Base-by-base conservation (phyloP, 495 filamentous ascomycete species). In the Elasticomyces elasticus region DNA sequence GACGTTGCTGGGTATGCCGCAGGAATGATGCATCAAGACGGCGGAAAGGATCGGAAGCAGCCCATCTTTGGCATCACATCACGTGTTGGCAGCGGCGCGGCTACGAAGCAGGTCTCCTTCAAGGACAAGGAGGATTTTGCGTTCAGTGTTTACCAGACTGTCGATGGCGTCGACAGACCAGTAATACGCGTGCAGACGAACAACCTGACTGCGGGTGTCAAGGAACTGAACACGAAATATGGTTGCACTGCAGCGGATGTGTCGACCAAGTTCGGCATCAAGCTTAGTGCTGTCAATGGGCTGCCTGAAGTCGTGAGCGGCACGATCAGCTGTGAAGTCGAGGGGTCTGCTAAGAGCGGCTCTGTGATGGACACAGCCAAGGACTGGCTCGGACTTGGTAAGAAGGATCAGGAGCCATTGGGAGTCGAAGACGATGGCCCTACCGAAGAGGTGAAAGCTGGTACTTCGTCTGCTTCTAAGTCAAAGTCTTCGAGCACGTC, bases 301-400 rank as follows among this genome's bases (percentile, higher is more conserved):
- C 79, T 92, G 57, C 89, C 92, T 3, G 86, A 88, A 51, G 79
- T 97, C 42, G 67, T 79, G 27, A 76, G 78, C 58, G 85, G 84
- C 24, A 78, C 78, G 51, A 84, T 92, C 6, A 89, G 90, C 68
- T 99, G 92, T 61, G 86, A 91, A 66, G 77, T 85, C 35, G 79
- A 82, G 33, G 76, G 72, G 5, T 57, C 69, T 11, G 81, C 83
- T 52, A 90, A 87, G 71, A 85, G 86, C 64, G 85, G 81, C 22
- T 82, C 86, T 46, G 76, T 97, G 27, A 81, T 90, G 33, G 94
- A 95, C 60, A 87, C 86, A 37, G 85, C 97, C 64, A 99, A 99
- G 74, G 88, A 84, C 51, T 80, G 95, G 55, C 91, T 98, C 63
- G 94, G 94, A 15, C 86, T 96, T 62, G 92, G 91, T 72, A 90